A percentile compares a stretch with the other conserved stretches of the same genome.
phyloP scores from a whole-genome alignment of 768 basidiomycete genomes.

The Auricularia cornea region DNA sequence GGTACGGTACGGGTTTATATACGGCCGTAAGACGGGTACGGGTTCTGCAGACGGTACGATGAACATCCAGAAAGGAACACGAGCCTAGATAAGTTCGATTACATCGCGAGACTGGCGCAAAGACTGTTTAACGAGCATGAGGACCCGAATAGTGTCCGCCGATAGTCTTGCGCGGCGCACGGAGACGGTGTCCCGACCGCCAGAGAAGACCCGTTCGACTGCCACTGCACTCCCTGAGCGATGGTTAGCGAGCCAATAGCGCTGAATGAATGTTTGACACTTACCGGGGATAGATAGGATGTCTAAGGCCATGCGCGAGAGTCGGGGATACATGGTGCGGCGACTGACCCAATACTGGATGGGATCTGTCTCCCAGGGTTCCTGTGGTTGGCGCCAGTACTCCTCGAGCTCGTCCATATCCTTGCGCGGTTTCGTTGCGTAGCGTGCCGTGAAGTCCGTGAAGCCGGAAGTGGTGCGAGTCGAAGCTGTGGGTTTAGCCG shows the following conservation, averaged over 20 bases:
- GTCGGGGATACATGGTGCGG: constrained; percentile 15
- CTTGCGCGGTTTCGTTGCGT: no score
- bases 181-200: constrained; percentile 26
- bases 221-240: constrained; percentile 29
- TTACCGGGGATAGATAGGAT: constrained; percentile 24
- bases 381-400: constrained; percentile 15
- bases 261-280: constrained; percentile 2
- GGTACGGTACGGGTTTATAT: not conserved
- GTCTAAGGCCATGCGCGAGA: constrained; percentile 21
- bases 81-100: not conserved
- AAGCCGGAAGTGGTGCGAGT: constrained; percentile 17
- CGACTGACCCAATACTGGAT: constrained; percentile 24
- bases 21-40: constrained; percentile 1
- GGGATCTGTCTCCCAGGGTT: constrained; percentile 19
- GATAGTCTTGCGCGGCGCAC: constrained; percentile 24
- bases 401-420: not conserved
- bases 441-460: no score
- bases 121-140: constrained; percentile 24
- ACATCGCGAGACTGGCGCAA: not conserved
- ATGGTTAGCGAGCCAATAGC: no score
- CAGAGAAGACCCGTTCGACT: constrained; percentile 26
- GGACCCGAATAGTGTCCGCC: constrained; percentile 19
- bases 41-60: not conserved
- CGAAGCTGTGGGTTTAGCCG: constrained; percentile 12
- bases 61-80: not conserved